phyloP scores from a whole-genome alignment of 805 yeast genomes.

The Metschnikowia similis region DNA sequence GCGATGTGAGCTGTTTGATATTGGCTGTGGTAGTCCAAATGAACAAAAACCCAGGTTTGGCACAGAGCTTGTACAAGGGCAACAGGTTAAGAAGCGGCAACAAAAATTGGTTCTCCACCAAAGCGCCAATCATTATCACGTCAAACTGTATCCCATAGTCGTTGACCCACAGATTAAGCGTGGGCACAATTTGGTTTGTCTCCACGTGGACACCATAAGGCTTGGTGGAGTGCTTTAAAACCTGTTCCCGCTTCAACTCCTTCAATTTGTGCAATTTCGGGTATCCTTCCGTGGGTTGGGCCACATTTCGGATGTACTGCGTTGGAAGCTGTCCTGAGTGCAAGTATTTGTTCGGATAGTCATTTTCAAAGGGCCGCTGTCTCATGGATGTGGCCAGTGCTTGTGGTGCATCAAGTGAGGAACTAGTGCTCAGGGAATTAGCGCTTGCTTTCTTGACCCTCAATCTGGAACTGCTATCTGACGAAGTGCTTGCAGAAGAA shows the following conservation, averaged over 20 bases:
- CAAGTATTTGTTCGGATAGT: conserved; percentile 66
- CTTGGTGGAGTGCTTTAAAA: conserved; percentile 46
- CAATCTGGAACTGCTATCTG: conserved; percentile 5
- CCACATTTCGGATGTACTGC: conserved; percentile 58
- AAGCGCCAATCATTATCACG: conserved; percentile 87
- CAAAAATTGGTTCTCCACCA: conserved; percentile 69
- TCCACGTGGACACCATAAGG: conserved; percentile 64
- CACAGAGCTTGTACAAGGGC: conserved; percentile 68
- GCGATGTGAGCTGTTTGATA: conserved; percentile 56
- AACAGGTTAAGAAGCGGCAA: conserved; percentile 57
- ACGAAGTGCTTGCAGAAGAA: conserved; percentile 8
- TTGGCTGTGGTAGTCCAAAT: conserved; percentile 83
- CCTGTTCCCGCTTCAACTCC: conserved; percentile 59
- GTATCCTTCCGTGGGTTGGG: conserved; percentile 72
- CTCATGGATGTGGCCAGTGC: conserved; percentile 3
- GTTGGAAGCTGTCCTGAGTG: conserved; percentile 63
- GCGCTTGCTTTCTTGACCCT: conserved; percentile 10
- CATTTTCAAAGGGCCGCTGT: conserved; percentile 47
- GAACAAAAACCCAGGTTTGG: conserved; percentile 82
- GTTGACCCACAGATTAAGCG: conserved; percentile 58
- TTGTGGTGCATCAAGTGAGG: conserved; percentile 4
- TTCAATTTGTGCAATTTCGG: conserved; percentile 75
- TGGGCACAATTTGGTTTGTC: conserved; percentile 50
- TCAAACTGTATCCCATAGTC: conserved; percentile 66
- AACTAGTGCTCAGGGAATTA: conserved; percentile 6